phyloP scores from a whole-genome alignment of 306 rosid species.

The Quercus aquifolioides region DNA sequence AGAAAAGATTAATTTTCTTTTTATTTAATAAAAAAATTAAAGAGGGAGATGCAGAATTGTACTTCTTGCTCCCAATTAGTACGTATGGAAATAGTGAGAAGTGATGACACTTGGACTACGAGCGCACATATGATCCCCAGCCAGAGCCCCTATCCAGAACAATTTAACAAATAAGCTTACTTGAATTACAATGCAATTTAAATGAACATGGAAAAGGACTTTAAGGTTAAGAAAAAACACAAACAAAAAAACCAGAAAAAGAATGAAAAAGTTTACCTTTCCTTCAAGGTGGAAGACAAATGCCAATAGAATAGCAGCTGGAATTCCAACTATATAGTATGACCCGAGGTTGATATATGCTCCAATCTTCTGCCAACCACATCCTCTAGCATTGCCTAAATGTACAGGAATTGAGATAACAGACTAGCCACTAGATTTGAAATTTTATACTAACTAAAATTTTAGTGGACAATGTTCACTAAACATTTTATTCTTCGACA shows the following conservation, averaged over 20 bases:
- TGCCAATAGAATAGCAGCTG: conserved; percentile 52
- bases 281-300: conserved; percentile 64
- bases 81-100: conserved; percentile 42
- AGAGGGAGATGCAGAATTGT: not conserved
- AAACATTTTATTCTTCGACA: too few relatives aligned
- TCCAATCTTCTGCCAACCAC: conserved; percentile 85
- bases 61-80: conserved; percentile 75
- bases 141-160: conserved; percentile 62
- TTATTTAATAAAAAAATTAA: not conserved
- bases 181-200: not conserved
- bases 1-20: not conserved
- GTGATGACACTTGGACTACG: conserved; percentile 48
- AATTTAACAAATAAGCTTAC: not conserved
- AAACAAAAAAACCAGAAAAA: not conserved
- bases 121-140: conserved; percentile 70
- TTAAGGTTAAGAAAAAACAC: not conserved
- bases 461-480: too few relatives aligned
- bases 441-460: not conserved
- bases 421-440: not conserved
- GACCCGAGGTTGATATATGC: conserved; percentile 71
- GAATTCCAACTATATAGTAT: conserved; percentile 72
- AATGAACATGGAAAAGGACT: not conserved
- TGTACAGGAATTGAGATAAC: conserved; percentile 1
- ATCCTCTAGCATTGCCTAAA: conserved; percentile 75
- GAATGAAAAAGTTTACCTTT: conserved; percentile 36